Percentiles rank a stretch among this genome's conserved stretches.
Evolutionary conservation across 108 stramenopile genomes (phyloP).

Genomic region (Cylindrotheca fusiformis): DNA sequence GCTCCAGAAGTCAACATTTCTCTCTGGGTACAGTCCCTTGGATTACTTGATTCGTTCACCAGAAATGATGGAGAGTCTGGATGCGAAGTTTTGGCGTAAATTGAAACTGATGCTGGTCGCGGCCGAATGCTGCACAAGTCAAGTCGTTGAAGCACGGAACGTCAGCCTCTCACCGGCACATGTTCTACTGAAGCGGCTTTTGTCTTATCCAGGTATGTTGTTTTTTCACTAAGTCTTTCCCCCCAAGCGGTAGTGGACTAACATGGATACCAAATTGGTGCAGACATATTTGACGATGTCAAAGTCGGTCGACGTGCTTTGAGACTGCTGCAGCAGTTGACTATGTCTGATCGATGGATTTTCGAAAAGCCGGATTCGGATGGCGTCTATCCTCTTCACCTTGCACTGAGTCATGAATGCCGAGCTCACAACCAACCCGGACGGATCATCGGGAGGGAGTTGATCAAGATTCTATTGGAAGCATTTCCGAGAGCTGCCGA

Average conservation of each 20-base stretch:
- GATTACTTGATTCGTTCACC: constrained; percentile 16
- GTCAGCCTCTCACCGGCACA: constrained; percentile 10
- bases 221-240: too few relatives aligned
- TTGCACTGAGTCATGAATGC: constrained; percentile 42
- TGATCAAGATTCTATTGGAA: constrained; percentile 31
- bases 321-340: constrained; percentile 20
- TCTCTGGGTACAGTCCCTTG: constrained; percentile 9
- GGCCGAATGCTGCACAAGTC: constrained; percentile 12
- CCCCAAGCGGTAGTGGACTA: too few relatives aligned
- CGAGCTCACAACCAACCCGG: constrained; percentile 37
- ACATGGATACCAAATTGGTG: too few relatives aligned
- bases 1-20: background rate
- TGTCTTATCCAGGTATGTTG: constrained; percentile 21
- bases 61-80: constrained; percentile 6
- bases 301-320: constrained; percentile 9
- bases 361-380: constrained; percentile 14
- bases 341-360: constrained; percentile 15
- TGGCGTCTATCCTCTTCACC: constrained; percentile 44
- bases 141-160: background rate
- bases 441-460: constrained; percentile 43
- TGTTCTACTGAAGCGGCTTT: constrained; percentile 8
- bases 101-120: constrained; percentile 27
- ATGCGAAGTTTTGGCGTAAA: constrained; percentile 15
- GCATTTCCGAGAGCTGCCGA: constrained; percentile 15
- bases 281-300: constrained; percentile 15